A percentile compares a stretch with the other conserved stretches of the same genome.
Evolutionary conservation across 768 basidiomycete species (phyloP).

Genomic region (Leccinum imitatum): DNA sequence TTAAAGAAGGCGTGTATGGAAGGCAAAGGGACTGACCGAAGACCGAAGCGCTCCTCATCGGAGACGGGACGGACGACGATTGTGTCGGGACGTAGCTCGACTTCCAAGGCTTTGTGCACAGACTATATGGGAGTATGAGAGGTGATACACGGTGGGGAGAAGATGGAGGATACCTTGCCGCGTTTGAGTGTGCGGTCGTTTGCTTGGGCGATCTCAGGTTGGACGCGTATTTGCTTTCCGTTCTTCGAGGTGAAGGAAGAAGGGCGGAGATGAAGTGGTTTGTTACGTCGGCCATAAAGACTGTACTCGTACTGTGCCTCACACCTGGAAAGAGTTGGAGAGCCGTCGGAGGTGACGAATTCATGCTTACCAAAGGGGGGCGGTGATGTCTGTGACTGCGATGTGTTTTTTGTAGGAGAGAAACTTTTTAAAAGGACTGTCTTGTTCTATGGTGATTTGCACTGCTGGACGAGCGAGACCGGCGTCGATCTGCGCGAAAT

Average conservation of each 20-base stretch:
- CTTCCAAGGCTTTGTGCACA: constrained; percentile 77
- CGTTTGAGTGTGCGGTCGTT: constrained; percentile 55
- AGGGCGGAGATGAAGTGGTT: constrained; percentile 51
- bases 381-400: constrained; percentile 62
- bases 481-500: constrained; percentile 44
- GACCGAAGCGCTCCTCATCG: constrained; percentile 75
- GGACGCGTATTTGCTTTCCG: constrained; percentile 62
- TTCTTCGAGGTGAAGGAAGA: constrained; percentile 50
- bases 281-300: constrained; percentile 55
- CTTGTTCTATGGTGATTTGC: constrained; percentile 30
- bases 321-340: constrained; percentile 50
- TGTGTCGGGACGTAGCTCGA: constrained; percentile 62
- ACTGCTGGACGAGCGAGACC: constrained; percentile 33
- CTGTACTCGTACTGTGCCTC: constrained; percentile 80
- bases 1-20: neutral
- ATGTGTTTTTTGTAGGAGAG: constrained; percentile 43
- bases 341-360: neutral
- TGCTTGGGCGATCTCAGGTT: constrained; percentile 46
- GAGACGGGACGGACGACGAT: constrained; percentile 49
- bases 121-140: constrained; percentile 38
- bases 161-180: constrained; percentile 48
- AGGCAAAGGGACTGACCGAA: constrained; percentile 48
- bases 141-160: neutral
- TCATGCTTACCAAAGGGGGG: constrained; percentile 54
- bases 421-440: constrained; percentile 42